Conservation (phyloP, 176 grass and related monocot genomes). For the Cenchrus purpureus region DNA sequence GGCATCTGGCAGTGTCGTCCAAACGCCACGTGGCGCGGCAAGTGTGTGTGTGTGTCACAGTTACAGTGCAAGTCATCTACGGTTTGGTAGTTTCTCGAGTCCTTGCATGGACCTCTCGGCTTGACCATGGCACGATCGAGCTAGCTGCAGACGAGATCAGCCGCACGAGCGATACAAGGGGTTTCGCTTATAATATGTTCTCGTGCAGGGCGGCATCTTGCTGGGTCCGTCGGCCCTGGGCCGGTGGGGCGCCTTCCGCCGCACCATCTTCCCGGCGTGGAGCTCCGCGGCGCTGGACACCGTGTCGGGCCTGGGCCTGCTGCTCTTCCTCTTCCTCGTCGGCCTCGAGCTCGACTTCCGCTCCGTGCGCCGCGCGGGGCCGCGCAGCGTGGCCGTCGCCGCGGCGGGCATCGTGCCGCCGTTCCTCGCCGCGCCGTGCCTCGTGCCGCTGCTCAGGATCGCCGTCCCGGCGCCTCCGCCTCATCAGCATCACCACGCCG, state of each 20-base stretch:
- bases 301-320: conserved; percentile 72
- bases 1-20: no score
- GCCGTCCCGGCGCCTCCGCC: conserved; percentile 31
- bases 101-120: no score
- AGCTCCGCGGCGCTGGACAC: conserved; percentile 74
- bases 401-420: conserved; percentile 76
- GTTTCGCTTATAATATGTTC: no score
- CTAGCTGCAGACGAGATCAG: no score
- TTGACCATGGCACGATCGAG: no score
- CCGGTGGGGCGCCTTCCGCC: conserved; percentile 58
- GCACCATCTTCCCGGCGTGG: conserved; percentile 74
- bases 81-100: no score
- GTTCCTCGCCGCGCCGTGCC: conserved; percentile 51
- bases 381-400: conserved; percentile 68
- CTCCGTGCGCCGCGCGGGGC: conserved; percentile 59
- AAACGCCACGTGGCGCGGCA: no score
- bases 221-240: conserved; percentile 77
- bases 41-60: not conserved
- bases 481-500: not conserved
- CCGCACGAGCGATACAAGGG: no score
- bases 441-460: conserved; percentile 61
- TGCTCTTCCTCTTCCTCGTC: conserved; percentile 81
- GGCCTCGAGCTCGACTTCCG: conserved; percentile 79
- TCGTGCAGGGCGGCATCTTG: conserved; percentile 62
- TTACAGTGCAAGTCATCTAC: no score